These are phyloP conservation scores for Fulvia fulva DNA, from an alignment of 2,329 filamentous ascomycete species.

Conservation along the genomic window DNA sequence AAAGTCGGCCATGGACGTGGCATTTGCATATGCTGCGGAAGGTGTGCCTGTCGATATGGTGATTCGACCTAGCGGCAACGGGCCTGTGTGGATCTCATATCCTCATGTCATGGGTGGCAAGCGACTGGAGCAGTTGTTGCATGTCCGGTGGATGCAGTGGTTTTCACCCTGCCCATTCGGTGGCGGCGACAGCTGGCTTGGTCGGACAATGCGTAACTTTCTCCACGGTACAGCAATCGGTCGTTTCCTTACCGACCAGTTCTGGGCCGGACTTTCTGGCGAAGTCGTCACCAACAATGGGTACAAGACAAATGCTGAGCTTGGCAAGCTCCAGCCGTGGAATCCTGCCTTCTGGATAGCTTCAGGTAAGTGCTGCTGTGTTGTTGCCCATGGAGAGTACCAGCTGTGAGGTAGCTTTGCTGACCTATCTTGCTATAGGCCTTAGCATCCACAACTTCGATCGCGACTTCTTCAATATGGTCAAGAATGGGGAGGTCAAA, in stretches of 20 bases:
- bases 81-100: slow-evolving; percentile 58
- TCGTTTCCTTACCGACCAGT: slow-evolving; percentile 51
- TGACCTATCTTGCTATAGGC: too few relatives aligned
- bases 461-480: slow-evolving; percentile 53
- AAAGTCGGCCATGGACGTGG: slow-evolving; percentile 62
- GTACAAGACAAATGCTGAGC: slow-evolving; percentile 42
- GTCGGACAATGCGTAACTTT: slow-evolving; percentile 45
- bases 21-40: slow-evolving; percentile 53
- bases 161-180: slow-evolving; percentile 74
- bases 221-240: slow-evolving; percentile 57
- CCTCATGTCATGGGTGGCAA: slow-evolving; percentile 64
- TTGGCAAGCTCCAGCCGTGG: slow-evolving; percentile 42
- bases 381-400: too few relatives aligned
- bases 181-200: slow-evolving; percentile 55
- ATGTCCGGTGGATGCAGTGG: slow-evolving; percentile 66
- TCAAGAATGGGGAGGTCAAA: slow-evolving; percentile 52
- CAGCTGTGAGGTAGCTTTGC: too few relatives aligned
- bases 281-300: slow-evolving; percentile 50
- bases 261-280: slow-evolving; percentile 54
- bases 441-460: slow-evolving; percentile 55
- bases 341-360: slow-evolving; percentile 47
- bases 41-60: slow-evolving; percentile 54
- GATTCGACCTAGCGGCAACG: slow-evolving; percentile 56
- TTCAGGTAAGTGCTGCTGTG: too few relatives aligned
- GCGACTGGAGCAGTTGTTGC: slow-evolving; percentile 62